Base-by-base conservation (phyloP, 169 alveolate genomes). In the Plasmodium chabaudi region DNA sequence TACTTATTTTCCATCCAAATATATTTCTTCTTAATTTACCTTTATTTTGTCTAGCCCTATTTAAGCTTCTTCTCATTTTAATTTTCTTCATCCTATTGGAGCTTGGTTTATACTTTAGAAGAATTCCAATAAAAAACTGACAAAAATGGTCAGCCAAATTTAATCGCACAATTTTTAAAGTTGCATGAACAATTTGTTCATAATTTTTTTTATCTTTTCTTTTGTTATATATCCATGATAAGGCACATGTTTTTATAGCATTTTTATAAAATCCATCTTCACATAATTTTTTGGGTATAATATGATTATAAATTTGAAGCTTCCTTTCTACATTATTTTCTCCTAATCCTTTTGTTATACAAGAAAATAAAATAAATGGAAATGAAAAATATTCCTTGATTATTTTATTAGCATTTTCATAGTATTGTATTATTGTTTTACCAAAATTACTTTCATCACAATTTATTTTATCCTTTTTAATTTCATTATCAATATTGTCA, bases 221-320 rank as follows among this genome's bases (percentile, higher is more conserved):
- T 15, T 49, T 56, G 5, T 19, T 21, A 12, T 63, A 47, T n/a
- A 77, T 4, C 74, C 74, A 77, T 25, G 25, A 12, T 1, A 44
- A 77, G 39, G 47, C 77, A 64, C 88, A 77, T 10, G 65, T 47
- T 13, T 63, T 46, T 46, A 77, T 56, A 25, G 39, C 49, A 5
- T 63, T 67, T 44, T 64, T 77, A 19, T 65, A 57, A 63, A 77
- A 77, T 23, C 77, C 77, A 5, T 77, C 67, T 4, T 77, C 88
- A 51, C 57, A 64, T 42, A 77, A 64, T 64, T 46, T 59, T 13
- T 44, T 15, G 7, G 88, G 88, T 25, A 77, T 77, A 2, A 77
- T 63, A 25, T 77, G 77, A 53, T 64, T 53, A 77, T 77, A 77
- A 5, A 77, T 51, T 5, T 77, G 53, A 47, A 77, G 15, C 10